Evolutionary conservation across 1,284 basidiomycete genomes (phyloP).

Genomic region (Cryptococcus floricola): DNA sequence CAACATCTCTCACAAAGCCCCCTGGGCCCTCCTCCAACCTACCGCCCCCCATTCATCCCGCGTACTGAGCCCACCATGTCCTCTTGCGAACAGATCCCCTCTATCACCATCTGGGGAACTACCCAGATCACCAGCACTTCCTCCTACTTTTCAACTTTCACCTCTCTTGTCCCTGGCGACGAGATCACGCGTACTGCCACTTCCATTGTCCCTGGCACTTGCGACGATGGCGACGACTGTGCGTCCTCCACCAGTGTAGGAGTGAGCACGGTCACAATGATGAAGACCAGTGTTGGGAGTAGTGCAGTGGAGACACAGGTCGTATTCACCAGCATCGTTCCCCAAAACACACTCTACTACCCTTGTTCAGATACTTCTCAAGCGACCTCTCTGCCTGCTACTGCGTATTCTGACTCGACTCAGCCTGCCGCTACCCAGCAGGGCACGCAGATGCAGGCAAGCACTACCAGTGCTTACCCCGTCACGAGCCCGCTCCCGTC

Average conservation of each 20-base stretch:
- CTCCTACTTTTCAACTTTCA: slow-evolving; percentile 6
- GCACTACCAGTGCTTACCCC: background rate
- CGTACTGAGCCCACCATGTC: no score
- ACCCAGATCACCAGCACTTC: slow-evolving; percentile 15
- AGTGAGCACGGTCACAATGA: slow-evolving; percentile 3
- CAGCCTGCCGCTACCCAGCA: background rate
- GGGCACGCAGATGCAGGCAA: background rate
- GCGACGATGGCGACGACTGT: background rate
- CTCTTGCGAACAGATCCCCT: slow-evolving; percentile 15
- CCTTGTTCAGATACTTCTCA: slow-evolving; percentile 2
- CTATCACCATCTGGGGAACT: slow-evolving; percentile 21
- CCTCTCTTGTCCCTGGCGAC: slow-evolving; percentile 1
- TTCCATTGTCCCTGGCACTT: slow-evolving; percentile 1
- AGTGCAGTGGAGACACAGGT: background rate
- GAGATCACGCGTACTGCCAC: background rate
- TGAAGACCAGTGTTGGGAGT: slow-evolving; percentile 1
- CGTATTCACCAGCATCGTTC: slow-evolving; percentile 15
- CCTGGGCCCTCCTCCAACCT: background rate
- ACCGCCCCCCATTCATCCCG: background rate
- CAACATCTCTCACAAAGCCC: background rate
- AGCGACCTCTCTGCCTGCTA: no score
- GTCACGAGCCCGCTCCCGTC: background rate
- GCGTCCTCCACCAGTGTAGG: background rate
- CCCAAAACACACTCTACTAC: slow-evolving; percentile 20
- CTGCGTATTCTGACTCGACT: background rate